These are phyloP conservation scores for Alternaria angustiovoidea DNA, from an alignment of 2,329 filamentous ascomycete genomes.

Conservation along the genomic window DNA sequence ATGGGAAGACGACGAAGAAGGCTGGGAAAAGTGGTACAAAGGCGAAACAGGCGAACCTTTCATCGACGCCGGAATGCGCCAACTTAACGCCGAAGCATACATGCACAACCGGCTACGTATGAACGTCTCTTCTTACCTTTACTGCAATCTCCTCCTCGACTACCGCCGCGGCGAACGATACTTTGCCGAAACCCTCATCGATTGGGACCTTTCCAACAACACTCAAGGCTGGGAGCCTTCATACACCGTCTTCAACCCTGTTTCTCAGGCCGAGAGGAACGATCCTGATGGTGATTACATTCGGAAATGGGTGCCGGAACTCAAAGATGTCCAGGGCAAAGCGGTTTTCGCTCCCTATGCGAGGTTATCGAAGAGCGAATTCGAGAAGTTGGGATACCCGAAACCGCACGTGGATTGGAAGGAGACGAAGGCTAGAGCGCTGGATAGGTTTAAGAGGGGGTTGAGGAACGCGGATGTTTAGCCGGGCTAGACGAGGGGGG, in stretches of 20 bases:
- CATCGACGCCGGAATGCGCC: conserved; percentile 62
- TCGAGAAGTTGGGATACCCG: conserved; percentile 59
- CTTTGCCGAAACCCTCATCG: conserved; percentile 60
- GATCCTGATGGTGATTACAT: conserved; percentile 52
- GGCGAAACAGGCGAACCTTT: conserved; percentile 59
- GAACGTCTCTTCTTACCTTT: conserved; percentile 59
- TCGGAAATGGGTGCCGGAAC: conserved; percentile 50
- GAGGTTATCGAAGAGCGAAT: conserved; percentile 56
- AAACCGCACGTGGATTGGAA: conserved; percentile 57
- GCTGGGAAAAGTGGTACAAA: conserved; percentile 59
- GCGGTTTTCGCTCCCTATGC: conserved; percentile 59
- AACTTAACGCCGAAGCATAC: conserved; percentile 58
- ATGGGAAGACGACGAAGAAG: conserved; percentile 61
- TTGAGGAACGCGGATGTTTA: conserved; percentile 48
- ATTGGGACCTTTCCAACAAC: conserved; percentile 60
- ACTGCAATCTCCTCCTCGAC: conserved; percentile 60
- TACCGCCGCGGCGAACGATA: conserved; percentile 61
- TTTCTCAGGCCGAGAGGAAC: conserved; percentile 50
- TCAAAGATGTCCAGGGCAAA: conserved; percentile 55
- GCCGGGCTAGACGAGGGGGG: not conserved
- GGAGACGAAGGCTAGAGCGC: conserved; percentile 53
- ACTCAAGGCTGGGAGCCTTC: conserved; percentile 62
- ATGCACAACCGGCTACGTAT: conserved; percentile 63
- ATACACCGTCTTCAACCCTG: conserved; percentile 59
- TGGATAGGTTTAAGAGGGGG: conserved; percentile 56